Conservation (phyloP, 495 filamentous ascomycete genomes). For the Aspergillus cavernicola region DNA sequence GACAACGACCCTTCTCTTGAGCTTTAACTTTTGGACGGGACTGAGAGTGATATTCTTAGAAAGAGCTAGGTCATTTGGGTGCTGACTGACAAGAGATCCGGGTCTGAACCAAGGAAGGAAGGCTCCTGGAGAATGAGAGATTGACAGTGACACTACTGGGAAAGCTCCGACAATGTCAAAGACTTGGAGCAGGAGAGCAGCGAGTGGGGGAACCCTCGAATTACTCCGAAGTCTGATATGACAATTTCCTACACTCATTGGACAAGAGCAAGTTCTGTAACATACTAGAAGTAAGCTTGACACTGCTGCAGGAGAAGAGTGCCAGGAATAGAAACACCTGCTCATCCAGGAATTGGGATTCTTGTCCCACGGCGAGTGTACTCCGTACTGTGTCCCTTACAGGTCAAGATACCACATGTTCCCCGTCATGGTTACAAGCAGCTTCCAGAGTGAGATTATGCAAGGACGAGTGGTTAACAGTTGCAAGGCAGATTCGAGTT, state of each 20-base stretch:
- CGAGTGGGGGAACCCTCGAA: not conserved
- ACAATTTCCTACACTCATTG: not conserved
- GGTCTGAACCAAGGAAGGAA: not conserved
- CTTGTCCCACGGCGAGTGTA: too few species aligned
- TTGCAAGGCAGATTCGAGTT: too few species aligned
- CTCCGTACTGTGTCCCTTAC: not conserved
- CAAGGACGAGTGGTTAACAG: too few species aligned
- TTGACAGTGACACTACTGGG: too few species aligned
- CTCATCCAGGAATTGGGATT: not conserved
- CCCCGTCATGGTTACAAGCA: conserved; percentile 1
- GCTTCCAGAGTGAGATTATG: not conserved
- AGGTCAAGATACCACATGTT: not conserved
- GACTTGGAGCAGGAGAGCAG: not conserved
- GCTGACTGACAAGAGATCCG: conserved; percentile 8
- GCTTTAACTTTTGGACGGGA: not conserved
- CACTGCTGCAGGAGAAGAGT: not conserved
- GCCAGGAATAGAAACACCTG: conserved; percentile 7
- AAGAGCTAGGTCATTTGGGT: conserved; percentile 4
- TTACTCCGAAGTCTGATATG: too few species aligned
- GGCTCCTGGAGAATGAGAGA: not conserved
- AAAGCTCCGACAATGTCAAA: too few species aligned
- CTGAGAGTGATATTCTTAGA: conserved; percentile 6
- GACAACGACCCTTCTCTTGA: not conserved
- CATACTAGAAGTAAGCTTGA: not conserved
- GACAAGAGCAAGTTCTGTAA: too few species aligned